Conservation (phyloP, 192 early-diverging fungal species). For the Spizellomyces sp. region DNA sequence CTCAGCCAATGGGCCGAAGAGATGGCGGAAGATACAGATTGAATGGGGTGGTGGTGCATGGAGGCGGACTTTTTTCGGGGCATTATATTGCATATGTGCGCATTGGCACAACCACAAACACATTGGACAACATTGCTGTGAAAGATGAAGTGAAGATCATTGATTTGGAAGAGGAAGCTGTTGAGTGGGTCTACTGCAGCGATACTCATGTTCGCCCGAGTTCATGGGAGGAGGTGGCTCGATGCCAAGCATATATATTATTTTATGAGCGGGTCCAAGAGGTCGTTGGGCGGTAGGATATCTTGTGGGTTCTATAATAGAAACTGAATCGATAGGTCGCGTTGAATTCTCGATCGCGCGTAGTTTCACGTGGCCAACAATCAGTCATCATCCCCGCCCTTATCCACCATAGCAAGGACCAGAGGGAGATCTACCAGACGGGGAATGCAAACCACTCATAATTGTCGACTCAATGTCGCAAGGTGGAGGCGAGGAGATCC, state of each 20-base stretch:
- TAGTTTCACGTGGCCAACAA: too few species aligned
- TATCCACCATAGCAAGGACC: too few species aligned
- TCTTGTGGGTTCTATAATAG: too few species aligned
- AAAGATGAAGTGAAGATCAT: not conserved
- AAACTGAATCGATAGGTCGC: too few species aligned
- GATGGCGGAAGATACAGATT: constrained; percentile 33
- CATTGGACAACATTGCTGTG: constrained; percentile 11
- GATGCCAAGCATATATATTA: constrained; percentile 47
- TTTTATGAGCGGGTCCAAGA: constrained; percentile 44
- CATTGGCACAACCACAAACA: not conserved
- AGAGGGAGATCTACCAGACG: too few species aligned
- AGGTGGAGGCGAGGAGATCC: too few species aligned
- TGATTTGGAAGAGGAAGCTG: constrained; percentile 14
- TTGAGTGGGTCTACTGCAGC: constrained; percentile 39
- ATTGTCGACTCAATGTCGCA: too few species aligned
- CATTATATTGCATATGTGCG: constrained; percentile 52
- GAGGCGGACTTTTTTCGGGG: constrained; percentile 45
- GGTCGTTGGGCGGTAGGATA: not conserved
- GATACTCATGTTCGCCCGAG: constrained; percentile 33
- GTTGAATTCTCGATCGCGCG: too few species aligned
- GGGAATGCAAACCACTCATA: too few species aligned
- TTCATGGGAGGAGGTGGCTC: constrained; percentile 41
- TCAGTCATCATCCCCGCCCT: too few species aligned
- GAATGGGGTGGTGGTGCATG: constrained; percentile 51
- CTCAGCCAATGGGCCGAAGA: not conserved